These are phyloP conservation scores for Nectriaceae sp. DNA, from an alignment of 2,329 filamentous ascomycete species.

Conservation along the genomic window DNA sequence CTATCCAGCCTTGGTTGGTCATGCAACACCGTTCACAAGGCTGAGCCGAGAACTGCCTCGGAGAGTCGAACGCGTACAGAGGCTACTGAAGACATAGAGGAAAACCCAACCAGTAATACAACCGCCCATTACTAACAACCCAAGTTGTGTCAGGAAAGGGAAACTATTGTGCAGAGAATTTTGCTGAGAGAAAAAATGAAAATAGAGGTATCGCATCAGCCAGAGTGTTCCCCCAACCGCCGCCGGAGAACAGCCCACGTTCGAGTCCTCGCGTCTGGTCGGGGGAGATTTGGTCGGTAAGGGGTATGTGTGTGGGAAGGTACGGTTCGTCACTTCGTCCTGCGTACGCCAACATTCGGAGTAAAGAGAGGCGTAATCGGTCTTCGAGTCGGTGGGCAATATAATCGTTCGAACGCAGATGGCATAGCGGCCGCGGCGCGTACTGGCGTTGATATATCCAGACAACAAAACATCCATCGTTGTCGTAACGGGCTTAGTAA, in stretches of 20 bases:
- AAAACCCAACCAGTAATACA: constrained; percentile 40
- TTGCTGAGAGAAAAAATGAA: constrained; percentile 27
- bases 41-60: constrained; percentile 18
- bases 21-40: constrained; percentile 7
- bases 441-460: constrained; percentile 33
- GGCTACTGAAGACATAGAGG: constrained; percentile 31
- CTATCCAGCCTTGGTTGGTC: constrained; percentile 19
- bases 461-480: constrained; percentile 27
- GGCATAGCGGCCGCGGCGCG: constrained; percentile 27
- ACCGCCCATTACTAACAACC: constrained; percentile 35
- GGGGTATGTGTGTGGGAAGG: constrained; percentile 33
- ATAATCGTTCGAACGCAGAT: constrained; percentile 34
- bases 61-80: constrained; percentile 26
- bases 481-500: constrained; percentile 54
- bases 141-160: constrained; percentile 30
- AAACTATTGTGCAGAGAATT: constrained; percentile 38
- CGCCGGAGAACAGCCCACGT: constrained; percentile 25
- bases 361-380: constrained; percentile 32
- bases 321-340: constrained; percentile 43
- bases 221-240: constrained; percentile 27
- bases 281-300: constrained; percentile 27
- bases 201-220: constrained; percentile 38
- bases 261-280: constrained; percentile 24
- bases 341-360: constrained; percentile 40
- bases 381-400: constrained; percentile 32